Conservation (phyloP, 306 rosid species). For the Dalbergia oliveri region DNA sequence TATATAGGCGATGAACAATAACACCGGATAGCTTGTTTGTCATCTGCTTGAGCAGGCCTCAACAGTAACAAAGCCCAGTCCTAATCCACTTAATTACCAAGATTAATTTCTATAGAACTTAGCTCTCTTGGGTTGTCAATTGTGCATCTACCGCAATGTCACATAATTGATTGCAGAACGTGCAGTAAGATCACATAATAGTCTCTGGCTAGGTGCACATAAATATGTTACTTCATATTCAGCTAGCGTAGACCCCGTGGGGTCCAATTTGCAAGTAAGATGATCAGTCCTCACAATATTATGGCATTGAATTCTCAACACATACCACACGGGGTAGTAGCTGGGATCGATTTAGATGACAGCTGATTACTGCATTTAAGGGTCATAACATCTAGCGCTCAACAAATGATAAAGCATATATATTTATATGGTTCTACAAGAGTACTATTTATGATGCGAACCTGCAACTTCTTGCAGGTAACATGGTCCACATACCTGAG, state of each 20-base stretch:
- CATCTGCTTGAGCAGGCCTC: not conserved
- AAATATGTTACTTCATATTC: not conserved
- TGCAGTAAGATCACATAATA: not conserved
- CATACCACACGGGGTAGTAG: slow-evolving; percentile 40
- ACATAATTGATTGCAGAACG: slow-evolving; percentile 14
- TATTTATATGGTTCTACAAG: no score
- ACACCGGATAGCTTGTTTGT: not conserved
- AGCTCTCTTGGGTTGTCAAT: not conserved
- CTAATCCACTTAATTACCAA: not conserved
- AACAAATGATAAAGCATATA: slow-evolving; percentile 33
- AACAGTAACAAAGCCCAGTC: not conserved
- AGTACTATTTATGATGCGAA: slow-evolving; percentile 22
- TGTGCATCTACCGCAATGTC: not conserved
- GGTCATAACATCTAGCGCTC: slow-evolving; percentile 45
- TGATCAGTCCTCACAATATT: slow-evolving; percentile 26
- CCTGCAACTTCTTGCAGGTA: slow-evolving; percentile 32
- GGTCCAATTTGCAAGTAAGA: not conserved
- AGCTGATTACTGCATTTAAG: slow-evolving; percentile 47
- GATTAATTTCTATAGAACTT: no score
- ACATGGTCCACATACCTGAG: slow-evolving; percentile 36
- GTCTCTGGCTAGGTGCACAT: not conserved
- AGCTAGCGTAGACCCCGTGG: not conserved
- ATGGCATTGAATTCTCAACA: slow-evolving; percentile 32
- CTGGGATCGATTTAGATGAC: slow-evolving; percentile 35
- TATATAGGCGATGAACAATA: no score